Base-by-base conservation (phyloP, 768 basidiomycete genomes). In the Lentinus brumalis region DNA sequence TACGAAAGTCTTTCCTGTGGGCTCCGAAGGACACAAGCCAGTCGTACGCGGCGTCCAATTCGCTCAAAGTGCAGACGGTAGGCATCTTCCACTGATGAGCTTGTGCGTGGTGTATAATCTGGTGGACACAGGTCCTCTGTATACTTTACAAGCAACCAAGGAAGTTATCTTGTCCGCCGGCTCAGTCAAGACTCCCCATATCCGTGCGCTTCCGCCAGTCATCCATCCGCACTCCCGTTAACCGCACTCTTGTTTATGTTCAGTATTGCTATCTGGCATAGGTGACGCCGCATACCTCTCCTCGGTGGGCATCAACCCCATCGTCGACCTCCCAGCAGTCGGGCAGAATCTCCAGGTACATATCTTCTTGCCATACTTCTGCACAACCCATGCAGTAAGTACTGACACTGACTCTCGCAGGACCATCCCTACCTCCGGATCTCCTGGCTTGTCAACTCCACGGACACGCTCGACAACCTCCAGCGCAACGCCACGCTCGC, bases 321-420 rank as follows among this genome's bases (percentile, higher is more conserved):
- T 70, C 35, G 59, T 64, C 5, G 50, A 71, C 50, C 62, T 70
- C 18, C 69, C 71, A 8, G 65, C 54, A 4, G 73, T 74, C 9
- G 73, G 73, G 10, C 60, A 66, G 46, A 64, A 74, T 53, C 45
- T 74, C n/a, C 35, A 40, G 11, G 52, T 53, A 40, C 18, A 35
- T 7, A 4, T 53, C 39, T 12, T 21, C 42, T 7, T 35, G 7
- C 21, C 21, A 26, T 26, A 26, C 1, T 2, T 26, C 21, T 26
- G 21, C 21, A 26, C 21, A 26, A 7, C 32, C 50, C 12, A 16
- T 1, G 21, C 21, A 26, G 21, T 26, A 26, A 26, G 35, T 35
- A 35, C 35, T 11, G 11, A 35, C 35, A 35, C 35, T 7, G 8
- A 44, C 26, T 7, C 47, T 46, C 8, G 3, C 47, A 59, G 15